Evolutionary conservation across 352 stramenopile species (phyloP), one percentile per base, ranked within the genome.

Genomic region (Globisporangium acanthophoron): DNA sequence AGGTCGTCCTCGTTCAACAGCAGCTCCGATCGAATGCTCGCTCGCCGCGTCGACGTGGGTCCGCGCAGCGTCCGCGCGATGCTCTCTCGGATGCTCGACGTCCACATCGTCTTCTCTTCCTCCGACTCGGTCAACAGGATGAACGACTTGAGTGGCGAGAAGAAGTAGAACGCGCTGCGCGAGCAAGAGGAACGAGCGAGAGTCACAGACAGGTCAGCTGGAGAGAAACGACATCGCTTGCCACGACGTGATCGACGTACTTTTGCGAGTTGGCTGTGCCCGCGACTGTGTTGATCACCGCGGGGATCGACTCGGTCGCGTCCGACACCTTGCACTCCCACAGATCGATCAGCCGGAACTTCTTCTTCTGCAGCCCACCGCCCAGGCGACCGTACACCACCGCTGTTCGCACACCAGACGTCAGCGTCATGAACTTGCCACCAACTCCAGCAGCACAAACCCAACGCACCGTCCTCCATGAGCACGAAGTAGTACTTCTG

Each of bases 401-500:
- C 16, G 80, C 83, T 92, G 9, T 27, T 50, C 13, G 2, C 13
- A 52, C 3, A 45, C 4, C 21, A 29, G 9, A 9, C 6, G n/a
- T 31, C 6, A 21, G 12, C n/a, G 8, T 27, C 8, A 7, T 21
- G 1, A 29, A 13, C 44, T 21, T 12, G 1, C 16, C 18, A 5
- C 40, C 43, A 48, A 13, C n/a, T 21, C 5, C n/a, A 20, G 41
- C 41, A 46, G 5, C 15, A 46, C 16, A 46, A 0, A 9, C 1
- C 3, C 6, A 9, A 75, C 79, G 64, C 67, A 94, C 85, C 80
- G 62, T 92, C 76, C 57, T 92, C 83, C 11, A 95, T 67, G 29
- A 95, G 64, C 39, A 91, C 84, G 39, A 95, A 85, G 62, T 92
- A 90, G 62, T 93, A 95, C 54, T 71, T 76, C 24, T 92, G 78